Base-by-base conservation (phyloP, 257 asterid species). In the Gentiana dahurica region DNA sequence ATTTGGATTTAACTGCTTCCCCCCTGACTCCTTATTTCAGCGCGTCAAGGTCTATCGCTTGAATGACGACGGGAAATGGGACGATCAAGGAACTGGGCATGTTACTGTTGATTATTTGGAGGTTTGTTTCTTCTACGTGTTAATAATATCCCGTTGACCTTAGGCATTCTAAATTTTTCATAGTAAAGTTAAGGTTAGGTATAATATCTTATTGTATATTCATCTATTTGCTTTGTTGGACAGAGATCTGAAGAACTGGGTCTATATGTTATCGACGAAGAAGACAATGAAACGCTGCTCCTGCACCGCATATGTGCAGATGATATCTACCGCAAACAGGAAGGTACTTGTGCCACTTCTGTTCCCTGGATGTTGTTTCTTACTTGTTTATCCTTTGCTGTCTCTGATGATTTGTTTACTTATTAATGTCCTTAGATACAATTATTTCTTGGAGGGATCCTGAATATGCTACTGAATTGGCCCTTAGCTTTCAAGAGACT, bases 61-160 rank as follows among this genome's bases (percentile, higher is more conserved):
- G 76, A 88, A 73, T 77, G 95, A 72, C 49, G 93, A 92, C 52
- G 97, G 97, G 37, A 92, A 83, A 79, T 92, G 99, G 99, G 99
- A 88, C 68, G 99, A 92, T 74, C 97, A 88, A 83, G 99, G 99
- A 78, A 92, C 99, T 69, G 99, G 99, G 66, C 97, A 88, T 53
- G 94, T 86, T 60, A 75, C 81, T 69, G 85, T 89, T 72, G 94
- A 90, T 72, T 86, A 77, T 78, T 60, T 82, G 66, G 95, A 92
- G 95, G 99, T 85, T 65, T 52, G 75, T 49, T 33, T 44, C 3
- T 53, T 66, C 34, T 66, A 44, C n/a, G 24, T 33, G 6, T 12
- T 46, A 34, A 12, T 51, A 41, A 2, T 56, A 37, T 43, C 46
- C 15, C 54, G 49, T 35, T 33, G 58, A 32, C 34, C 24, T 11